Percentiles rank a stretch among this genome's conserved stretches.
Evolutionary conservation across 371 early-diverging fungal species (phyloP).

Genomic region (Circinella minor): DNA sequence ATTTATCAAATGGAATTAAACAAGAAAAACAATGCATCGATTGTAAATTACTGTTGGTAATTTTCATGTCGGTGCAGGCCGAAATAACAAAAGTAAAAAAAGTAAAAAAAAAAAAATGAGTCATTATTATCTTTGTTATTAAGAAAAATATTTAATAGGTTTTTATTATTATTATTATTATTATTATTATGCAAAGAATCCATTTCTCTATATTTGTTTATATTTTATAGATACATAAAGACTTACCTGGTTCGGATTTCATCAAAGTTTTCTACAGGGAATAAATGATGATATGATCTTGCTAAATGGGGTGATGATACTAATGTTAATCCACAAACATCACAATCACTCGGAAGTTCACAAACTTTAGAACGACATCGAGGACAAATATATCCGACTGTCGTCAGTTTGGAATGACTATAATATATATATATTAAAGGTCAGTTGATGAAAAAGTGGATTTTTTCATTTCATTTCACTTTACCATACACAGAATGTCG

Average conservation of each 20-base stretch:
- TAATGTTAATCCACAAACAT: slow-evolving; percentile 89
- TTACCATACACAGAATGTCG: slow-evolving; percentile 88
- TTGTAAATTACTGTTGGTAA: slow-evolving; percentile 9
- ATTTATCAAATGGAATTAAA: slow-evolving; percentile 41
- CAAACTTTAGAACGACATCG: slow-evolving; percentile 86
- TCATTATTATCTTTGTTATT: not conserved
- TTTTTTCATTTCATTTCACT: slow-evolving; percentile 2
- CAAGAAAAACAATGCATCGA: slow-evolving; percentile 52
- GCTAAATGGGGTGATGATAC: slow-evolving; percentile 94
- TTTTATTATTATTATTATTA: too few species aligned
- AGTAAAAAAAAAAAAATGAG: not conserved
- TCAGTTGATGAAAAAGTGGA: not conserved
- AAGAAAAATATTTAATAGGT: too few species aligned
- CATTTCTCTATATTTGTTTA: not conserved
- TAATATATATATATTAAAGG: not conserved
- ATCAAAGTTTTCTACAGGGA: slow-evolving; percentile 82
- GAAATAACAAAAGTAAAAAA: not conserved
- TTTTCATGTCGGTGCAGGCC: slow-evolving; percentile 13
- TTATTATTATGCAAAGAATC: too few species aligned
- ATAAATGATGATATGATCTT: slow-evolving; percentile 94
- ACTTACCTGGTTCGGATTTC: slow-evolving; percentile 51
- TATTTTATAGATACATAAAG: not conserved
- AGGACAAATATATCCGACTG: slow-evolving; percentile 89
- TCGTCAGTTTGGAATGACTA: slow-evolving; percentile 80
- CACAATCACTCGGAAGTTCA: slow-evolving; percentile 92